Base-by-base conservation (phyloP, 208 protist species). In the Porcisia hertigi region DNA sequence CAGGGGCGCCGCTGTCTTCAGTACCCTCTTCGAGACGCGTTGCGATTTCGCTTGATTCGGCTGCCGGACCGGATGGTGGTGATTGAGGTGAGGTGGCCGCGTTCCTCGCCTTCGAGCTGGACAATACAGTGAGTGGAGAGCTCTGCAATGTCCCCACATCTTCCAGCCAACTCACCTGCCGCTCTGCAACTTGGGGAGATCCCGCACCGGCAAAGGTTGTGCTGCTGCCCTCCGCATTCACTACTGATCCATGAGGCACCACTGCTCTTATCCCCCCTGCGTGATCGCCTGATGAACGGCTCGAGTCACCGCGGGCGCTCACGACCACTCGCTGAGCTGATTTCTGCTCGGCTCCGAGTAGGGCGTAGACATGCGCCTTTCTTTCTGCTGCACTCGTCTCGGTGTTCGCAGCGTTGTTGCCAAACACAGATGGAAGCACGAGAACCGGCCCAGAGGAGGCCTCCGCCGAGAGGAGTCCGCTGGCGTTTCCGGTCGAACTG, bases 311-410 rank as follows among this genome's bases (percentile, higher is more conserved):
- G 49, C 49, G 43, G 18, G 39, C 75, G 9, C 4, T 52, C 41
- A 62, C 67, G 8, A 43, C 41, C 53, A 25, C 30, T 52, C 67
- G 70, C 47, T 53, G 41, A 16, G 53, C 49, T 23, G 69, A 47
- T 55, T 73, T 64, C 71, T 81, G 63, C n/a, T 55, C 63, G 47
- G 59, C 76, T 20, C 76, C 70, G 53, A 73, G 64, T 36, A 76
- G 71, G 5, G 72, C 73, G 1, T 63, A 76, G 2, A 81, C 71
- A 47, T 69, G 76, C 18, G 71, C 63, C 16, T 25, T 23, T 49
- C 23, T 18, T n/a, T 20, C 62, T 30, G 18, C 62, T 30, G 20
- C 62, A 16, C 39, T 49, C 36, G 23, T 67, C 20, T 43, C 62
- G 1, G 62, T 30, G 9, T 34, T 53, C 23, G 43, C 43, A 12